phyloP scores from a whole-genome alignment of 1,284 basidiomycete species.

The Ustilago bromivora region DNA sequence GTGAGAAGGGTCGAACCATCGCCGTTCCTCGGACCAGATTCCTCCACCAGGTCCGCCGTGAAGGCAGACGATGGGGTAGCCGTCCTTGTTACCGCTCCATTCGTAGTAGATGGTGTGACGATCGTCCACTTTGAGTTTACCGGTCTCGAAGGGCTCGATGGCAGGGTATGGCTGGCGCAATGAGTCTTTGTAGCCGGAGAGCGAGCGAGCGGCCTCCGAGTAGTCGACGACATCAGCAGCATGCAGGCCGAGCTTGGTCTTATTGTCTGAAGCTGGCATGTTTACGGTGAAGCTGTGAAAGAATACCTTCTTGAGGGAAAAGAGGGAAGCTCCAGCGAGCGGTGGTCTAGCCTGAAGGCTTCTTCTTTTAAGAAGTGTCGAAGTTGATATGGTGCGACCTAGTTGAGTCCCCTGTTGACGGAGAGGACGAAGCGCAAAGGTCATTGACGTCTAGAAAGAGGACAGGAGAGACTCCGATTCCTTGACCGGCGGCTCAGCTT shows the following conservation, averaged over 20 bases:
- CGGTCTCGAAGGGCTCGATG: conserved; percentile 61
- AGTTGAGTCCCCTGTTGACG: conserved; percentile 2
- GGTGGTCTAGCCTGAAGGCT: background rate
- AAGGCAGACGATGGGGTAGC: conserved; percentile 62
- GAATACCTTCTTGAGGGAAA: background rate
- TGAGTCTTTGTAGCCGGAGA: conserved; percentile 41
- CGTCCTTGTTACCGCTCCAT: conserved; percentile 57
- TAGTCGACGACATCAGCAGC: conserved; percentile 47
- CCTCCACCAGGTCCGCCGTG: conserved; percentile 69
- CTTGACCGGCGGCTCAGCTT: conserved; percentile 17
- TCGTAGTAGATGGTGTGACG: conserved; percentile 63
- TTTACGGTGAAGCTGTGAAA: background rate
- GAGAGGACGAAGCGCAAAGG: conserved; percentile 5
- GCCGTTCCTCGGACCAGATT: conserved; percentile 51
- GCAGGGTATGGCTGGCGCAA: conserved; percentile 55
- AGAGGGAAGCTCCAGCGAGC: background rate
- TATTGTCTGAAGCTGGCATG: conserved; percentile 11
- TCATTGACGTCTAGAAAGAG: conserved; percentile 18
- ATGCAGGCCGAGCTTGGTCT: conserved; percentile 41
- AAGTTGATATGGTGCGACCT: background rate
- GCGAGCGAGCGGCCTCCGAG: conserved; percentile 44
- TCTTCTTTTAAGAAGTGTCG: background rate
- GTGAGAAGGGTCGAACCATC: conserved; percentile 66
- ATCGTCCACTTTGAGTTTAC: conserved; percentile 49
- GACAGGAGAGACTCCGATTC: background rate